Evolutionary conservation across 1,139 yeast genomes (phyloP), one percentile per base, ranked within the genome.

Genomic region (Debaryomycetaceae sp.): DNA sequence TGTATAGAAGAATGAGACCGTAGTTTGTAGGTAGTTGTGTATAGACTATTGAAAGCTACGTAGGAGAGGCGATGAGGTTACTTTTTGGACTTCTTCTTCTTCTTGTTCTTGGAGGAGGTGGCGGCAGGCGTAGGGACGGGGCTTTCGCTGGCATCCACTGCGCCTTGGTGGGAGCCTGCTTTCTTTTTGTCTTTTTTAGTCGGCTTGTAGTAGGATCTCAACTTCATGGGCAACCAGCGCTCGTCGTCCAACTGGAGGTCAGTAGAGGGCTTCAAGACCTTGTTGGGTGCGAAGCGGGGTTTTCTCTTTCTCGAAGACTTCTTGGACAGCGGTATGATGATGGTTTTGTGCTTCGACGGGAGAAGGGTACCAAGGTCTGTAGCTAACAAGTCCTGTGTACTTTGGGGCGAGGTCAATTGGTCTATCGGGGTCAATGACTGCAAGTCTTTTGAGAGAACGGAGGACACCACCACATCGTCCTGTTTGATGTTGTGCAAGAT

Each of bases 211-310:
- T 84, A 82, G 6, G 90, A 80, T 63, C 98, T 80, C 60, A 90
- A 93, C 58, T 83, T 85, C 76, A 87, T 59, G 30, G 97, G 96
- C 44, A 90, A 67, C 98, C 98, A 91, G 68, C 97, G 82, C 63
- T 91, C 97, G 33, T 58, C 58, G 49, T 75, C 78, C 42, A 72
- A 56, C 33, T 42, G 42, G 34, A 68, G 57, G 39, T 69, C 66
- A 6, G 58, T 60, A 27, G 56, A 62, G 5, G 70, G 65, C 46
- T 66, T 65, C 39, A 68, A 38, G 1, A 63, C 59, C 54, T 72
- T 78, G 54, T 57, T 55, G 27, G 68, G 51, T 37, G 76, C 70
- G 50, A 74, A 73, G 48, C 62, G 67, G 6, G 76, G 64, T 41
- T 55, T 56, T 34, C 56, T 58, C 17, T 52, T 53, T 45, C 53